phyloP scores from a whole-genome alignment of 2,329 filamentous ascomycete genomes.

The Aspergillus fumigatiaffinis region DNA sequence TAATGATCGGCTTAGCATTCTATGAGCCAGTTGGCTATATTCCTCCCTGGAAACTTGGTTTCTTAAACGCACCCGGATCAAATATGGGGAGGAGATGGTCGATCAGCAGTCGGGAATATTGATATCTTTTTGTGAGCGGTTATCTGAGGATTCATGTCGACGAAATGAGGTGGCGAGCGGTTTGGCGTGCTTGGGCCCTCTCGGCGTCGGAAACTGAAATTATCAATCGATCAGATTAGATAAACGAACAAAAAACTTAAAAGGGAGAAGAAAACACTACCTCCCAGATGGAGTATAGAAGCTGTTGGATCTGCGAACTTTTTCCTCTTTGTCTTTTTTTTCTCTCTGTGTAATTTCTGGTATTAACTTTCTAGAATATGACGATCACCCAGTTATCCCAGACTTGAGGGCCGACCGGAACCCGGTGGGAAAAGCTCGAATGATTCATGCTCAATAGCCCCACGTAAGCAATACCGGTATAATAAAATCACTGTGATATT shows the following conservation, averaged over 20 bases:
- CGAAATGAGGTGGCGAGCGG: not conserved
- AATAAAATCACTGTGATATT: not conserved
- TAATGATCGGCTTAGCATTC: not conserved
- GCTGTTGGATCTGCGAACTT: not conserved
- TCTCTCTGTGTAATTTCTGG: not conserved
- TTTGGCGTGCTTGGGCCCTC: not conserved
- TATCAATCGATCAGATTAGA: slow-evolving; percentile 17
- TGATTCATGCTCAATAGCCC: not conserved
- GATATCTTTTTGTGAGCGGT: no score
- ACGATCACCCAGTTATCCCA: not conserved
- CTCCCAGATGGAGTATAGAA: not conserved
- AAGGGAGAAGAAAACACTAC: not conserved
- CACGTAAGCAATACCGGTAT: not conserved
- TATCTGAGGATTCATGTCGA: no score
- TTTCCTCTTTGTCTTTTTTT: no score
- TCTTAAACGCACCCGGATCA: not conserved
- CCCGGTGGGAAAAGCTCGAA: not conserved
- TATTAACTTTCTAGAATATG: not conserved
- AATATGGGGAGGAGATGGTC: not conserved
- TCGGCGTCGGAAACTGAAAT: not conserved
- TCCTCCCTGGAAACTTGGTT: not conserved
- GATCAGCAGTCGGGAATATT: not conserved
- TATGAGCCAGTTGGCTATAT: not conserved
- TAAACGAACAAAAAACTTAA: slow-evolving; percentile 2
- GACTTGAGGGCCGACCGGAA: not conserved